Evolutionary conservation across 805 yeast genomes (phyloP).

Genomic region (Metschnikowia anglica): DNA sequence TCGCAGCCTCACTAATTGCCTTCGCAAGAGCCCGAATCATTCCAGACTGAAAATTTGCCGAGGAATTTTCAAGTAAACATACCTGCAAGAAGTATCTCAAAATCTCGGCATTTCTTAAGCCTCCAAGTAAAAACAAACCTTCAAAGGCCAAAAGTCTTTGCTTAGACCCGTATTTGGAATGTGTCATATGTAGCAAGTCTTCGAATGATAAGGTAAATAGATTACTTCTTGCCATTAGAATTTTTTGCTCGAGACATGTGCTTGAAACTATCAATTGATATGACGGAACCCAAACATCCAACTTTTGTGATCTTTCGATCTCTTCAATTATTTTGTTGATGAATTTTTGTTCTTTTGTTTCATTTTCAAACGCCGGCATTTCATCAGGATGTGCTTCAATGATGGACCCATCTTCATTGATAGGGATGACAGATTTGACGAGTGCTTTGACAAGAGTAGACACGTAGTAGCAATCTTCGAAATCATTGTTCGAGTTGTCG

Average conservation of each 20-base stretch:
- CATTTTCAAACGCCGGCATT: slow-evolving; percentile 8
- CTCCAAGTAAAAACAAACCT: slow-evolving; percentile 72
- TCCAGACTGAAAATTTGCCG: slow-evolving; percentile 50
- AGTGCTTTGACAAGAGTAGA: slow-evolving; percentile 56
- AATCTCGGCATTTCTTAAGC: slow-evolving; percentile 61
- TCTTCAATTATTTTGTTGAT: slow-evolving; percentile 50
- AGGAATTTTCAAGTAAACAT: slow-evolving; percentile 49
- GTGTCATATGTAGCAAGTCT: slow-evolving; percentile 55
- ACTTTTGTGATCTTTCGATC: slow-evolving; percentile 67
- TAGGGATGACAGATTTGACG: slow-evolving; percentile 33
- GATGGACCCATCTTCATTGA: slow-evolving; percentile 12
- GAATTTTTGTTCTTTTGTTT: slow-evolving; percentile 20
- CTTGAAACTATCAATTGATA: slow-evolving; percentile 55
- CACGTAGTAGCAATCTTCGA: slow-evolving; percentile 69
- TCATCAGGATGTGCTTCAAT: slow-evolving; percentile 2
- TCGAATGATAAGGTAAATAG: slow-evolving; percentile 50
- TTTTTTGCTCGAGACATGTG: slow-evolving; percentile 58
- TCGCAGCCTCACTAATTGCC: slow-evolving; percentile 65
- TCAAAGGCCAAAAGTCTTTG: slow-evolving; percentile 68
- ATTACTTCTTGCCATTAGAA: slow-evolving; percentile 57
- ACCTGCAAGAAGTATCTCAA: slow-evolving; percentile 61
- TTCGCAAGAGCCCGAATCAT: slow-evolving; percentile 48
- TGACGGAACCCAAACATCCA: slow-evolving; percentile 87
- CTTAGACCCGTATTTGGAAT: slow-evolving; percentile 44
- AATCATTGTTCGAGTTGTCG: slow-evolving; percentile 78